Evolutionary conservation across 23 red algal genomes (phyloP).

Genomic region (Chondrus crispus): DNA sequence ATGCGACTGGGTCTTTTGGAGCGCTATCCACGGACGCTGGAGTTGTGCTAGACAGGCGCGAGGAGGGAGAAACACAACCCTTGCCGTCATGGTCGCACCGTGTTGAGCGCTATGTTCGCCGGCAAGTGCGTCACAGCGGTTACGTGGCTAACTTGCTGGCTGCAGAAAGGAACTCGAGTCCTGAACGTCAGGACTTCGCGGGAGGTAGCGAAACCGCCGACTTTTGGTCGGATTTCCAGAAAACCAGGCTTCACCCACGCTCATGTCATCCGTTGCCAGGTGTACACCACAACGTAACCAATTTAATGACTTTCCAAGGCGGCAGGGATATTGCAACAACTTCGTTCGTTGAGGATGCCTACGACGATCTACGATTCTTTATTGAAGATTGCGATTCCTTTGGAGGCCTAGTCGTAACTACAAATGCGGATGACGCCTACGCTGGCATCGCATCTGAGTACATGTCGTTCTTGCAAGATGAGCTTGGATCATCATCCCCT

Average conservation of each 20-base stretch:
- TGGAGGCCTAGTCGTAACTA: conserved; percentile 29
- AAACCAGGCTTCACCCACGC: conserved; percentile 40
- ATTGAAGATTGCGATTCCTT: conserved; percentile 59
- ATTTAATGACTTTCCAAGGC: conserved; percentile 11
- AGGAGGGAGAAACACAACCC: background rate
- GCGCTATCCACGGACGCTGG: conserved; percentile 45
- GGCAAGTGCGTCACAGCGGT: conserved; percentile 4
- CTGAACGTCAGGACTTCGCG: background rate
- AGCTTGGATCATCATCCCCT: conserved; percentile 26
- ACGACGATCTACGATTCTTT: conserved; percentile 48
- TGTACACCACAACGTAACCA: conserved; percentile 32
- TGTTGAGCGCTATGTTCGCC: background rate
- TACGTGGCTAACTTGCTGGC: conserved; percentile 9
- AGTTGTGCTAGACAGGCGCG: conserved; percentile 1
- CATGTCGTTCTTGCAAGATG: conserved; percentile 3
- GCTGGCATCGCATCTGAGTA: conserved; percentile 42
- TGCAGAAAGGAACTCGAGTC: background rate
- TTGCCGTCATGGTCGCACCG: conserved; percentile 5
- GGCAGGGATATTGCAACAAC: conserved; percentile 20
- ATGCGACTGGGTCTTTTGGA: conserved; percentile 37
- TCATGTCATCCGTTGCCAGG: background rate
- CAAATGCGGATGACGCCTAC: conserved; percentile 44
- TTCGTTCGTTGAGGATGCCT: conserved; percentile 25
- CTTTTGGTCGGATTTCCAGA: conserved; percentile 57
- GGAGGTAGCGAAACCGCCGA: background rate